phyloP scores from a whole-genome alignment of 2,329 filamentous ascomycete genomes.

The Pseudogymnoascus sp. region DNA sequence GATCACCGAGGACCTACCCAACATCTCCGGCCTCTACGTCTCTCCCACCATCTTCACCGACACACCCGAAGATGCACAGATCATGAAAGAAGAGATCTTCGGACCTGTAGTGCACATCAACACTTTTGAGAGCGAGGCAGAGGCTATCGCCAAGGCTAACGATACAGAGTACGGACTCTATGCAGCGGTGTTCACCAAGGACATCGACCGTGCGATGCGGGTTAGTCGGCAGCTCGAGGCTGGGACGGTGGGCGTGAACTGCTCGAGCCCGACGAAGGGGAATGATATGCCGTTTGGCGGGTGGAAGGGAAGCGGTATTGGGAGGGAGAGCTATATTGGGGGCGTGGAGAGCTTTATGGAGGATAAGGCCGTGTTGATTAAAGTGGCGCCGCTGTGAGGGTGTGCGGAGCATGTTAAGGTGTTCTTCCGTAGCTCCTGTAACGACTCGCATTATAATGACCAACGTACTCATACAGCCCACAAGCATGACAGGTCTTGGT shows the following conservation, averaged over 20 bases:
- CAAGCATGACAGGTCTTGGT: not conserved
- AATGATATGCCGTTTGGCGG: constrained; percentile 23
- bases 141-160: constrained; percentile 54
- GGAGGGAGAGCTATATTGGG: constrained; percentile 19
- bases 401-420: not conserved
- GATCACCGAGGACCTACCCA: not conserved
- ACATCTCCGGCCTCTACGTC: constrained; percentile 17
- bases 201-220: constrained; percentile 41
- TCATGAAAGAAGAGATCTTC: constrained; percentile 48
- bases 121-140: constrained; percentile 46
- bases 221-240: constrained; percentile 43
- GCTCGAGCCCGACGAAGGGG: constrained; percentile 16
- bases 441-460: not conserved
- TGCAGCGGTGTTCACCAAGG: constrained; percentile 52
- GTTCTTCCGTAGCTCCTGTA: not conserved
- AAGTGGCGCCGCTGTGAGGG: constrained; percentile 13
- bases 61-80: not conserved
- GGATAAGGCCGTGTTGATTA: constrained; percentile 22
- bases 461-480: not conserved
- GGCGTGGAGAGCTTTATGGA: constrained; percentile 23
- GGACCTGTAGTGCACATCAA: constrained; percentile 52
- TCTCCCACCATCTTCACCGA: constrained; percentile 21
- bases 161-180: constrained; percentile 58
- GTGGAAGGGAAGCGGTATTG: constrained; percentile 22
- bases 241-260: constrained; percentile 37